A percentile compares a stretch with the other conserved stretches of the same genome.
phyloP scores from a whole-genome alignment of 305 asterid species.

The Vinca major region DNA sequence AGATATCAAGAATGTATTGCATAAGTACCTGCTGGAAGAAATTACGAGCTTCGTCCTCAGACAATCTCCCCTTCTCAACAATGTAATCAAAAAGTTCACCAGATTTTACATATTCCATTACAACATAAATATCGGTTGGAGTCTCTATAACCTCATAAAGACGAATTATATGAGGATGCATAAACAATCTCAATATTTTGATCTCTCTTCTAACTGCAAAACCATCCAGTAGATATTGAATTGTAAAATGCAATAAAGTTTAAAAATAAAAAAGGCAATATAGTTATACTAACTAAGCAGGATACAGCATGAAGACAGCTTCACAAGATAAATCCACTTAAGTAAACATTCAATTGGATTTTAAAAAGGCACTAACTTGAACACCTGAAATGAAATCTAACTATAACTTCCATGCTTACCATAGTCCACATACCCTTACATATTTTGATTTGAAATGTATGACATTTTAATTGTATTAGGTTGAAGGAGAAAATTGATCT shows the following conservation, averaged over 20 bases:
- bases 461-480: neutral
- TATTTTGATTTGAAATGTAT: neutral
- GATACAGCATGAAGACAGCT: neutral
- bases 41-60: constrained; percentile 68
- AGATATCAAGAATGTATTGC: neutral
- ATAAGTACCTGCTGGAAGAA: constrained; percentile 65
- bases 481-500: neutral
- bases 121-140: constrained; percentile 59
- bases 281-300: neutral
- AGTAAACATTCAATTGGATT: neutral
- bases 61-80: constrained; percentile 62
- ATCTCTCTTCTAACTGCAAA: constrained; percentile 67
- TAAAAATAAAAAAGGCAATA: neutral
- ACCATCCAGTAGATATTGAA: neutral
- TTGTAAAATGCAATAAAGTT: neutral
- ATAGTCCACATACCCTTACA: neutral
- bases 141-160: constrained; percentile 72
- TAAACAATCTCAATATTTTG: constrained; percentile 63
- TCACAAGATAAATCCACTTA: neutral
- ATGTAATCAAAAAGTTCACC: constrained; percentile 65
- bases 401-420: neutral
- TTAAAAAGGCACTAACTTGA: neutral
- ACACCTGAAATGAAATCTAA: neutral
- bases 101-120: constrained; percentile 67
- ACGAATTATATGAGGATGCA: constrained; percentile 75